Evolutionary conservation across 2,329 filamentous ascomycete genomes (phyloP), one percentile per base, ranked within the genome.

Genomic region (Calonectria montana): DNA sequence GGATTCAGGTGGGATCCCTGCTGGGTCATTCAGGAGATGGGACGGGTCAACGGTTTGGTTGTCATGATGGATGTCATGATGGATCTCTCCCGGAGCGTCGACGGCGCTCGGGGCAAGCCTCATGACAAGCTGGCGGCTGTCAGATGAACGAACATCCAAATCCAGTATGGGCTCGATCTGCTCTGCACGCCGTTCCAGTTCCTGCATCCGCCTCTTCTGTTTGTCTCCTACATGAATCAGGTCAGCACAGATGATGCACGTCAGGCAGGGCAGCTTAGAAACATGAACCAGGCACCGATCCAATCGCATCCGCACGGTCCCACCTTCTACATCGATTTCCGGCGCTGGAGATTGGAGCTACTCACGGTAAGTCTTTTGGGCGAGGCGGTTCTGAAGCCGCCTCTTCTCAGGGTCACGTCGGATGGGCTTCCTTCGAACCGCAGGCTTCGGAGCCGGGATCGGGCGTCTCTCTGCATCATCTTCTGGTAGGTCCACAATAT

Each of bases 351-450:
- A 16, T 31, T 35, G 21, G 31, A 23, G 6, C 23, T 57, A 83
- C 85, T 81, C 73, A 87, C 87, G 83, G 67, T 81, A 84, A 7
- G 85, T 83, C 76, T 95, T 91, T 83, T 96, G 79, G 4, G 79
- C 78, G 59, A 75, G 65, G 18, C 78, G 79, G 31, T 81, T 81
- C 63, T 81, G 79, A 62, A 76, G 35, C 2, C 78, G 74, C 59
- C 79, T 70, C 41, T 78, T 80, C 47, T 76, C 79, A 2, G 76
- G 77, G 53, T 79, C 76, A 15, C 77, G 77, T 18, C 77, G 74
- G 8, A 71, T 68, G 9, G 61, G 67, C 50, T 73, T 76, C 69
- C 69, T 76, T 4, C 43, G 62, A 8, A 31, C 31, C 41, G 62
- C 23, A 27, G 61, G 45, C 37, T 65, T 70, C 39, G 47, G 69